These are phyloP conservation scores for Marsdenia floribunda DNA, from an alignment of 257 asterid species.

Conservation along the genomic window DNA sequence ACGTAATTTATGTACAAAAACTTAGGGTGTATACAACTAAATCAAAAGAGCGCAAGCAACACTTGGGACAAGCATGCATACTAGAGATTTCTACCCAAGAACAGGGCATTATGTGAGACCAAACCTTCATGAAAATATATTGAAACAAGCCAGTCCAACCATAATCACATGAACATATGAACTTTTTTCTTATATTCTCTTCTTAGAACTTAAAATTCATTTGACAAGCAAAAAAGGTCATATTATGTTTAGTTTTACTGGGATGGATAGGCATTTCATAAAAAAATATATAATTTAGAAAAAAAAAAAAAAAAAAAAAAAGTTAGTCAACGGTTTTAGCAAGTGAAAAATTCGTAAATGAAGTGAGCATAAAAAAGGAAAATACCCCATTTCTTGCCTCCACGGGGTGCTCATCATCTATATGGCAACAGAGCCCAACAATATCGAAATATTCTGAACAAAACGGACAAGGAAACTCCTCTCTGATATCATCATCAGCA, in stretches of 20 bases:
- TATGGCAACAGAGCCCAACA: conserved; percentile 80
- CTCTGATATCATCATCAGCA: conserved; percentile 61
- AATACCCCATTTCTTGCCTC: conserved; percentile 78
- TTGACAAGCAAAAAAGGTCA: background rate
- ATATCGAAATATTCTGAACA: conserved; percentile 73
- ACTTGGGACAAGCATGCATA: background rate
- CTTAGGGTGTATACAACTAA: background rate
- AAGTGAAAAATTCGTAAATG: background rate
- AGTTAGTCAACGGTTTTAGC: background rate
- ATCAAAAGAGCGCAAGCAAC: background rate
- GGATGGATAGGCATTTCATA: background rate
- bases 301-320: too few species aligned
- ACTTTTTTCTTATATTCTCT: background rate
- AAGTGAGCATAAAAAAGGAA: background rate
- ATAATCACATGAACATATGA: background rate
- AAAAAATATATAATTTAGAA: background rate
- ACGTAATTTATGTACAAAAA: background rate
- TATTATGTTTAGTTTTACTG: background rate
- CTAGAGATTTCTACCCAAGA: background rate
- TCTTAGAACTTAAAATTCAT: background rate
- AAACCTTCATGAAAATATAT: background rate
- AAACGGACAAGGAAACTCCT: conserved; percentile 79
- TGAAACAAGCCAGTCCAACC: conserved; percentile 3
- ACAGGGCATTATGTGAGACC: background rate
- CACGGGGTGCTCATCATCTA: conserved; percentile 82